Percentiles rank a stretch among this genome's conserved stretches.
These are phyloP conservation scores for Saccharum hybrid DNA, from an alignment of 202 grass and related monocot species.

Conservation along the genomic window DNA sequence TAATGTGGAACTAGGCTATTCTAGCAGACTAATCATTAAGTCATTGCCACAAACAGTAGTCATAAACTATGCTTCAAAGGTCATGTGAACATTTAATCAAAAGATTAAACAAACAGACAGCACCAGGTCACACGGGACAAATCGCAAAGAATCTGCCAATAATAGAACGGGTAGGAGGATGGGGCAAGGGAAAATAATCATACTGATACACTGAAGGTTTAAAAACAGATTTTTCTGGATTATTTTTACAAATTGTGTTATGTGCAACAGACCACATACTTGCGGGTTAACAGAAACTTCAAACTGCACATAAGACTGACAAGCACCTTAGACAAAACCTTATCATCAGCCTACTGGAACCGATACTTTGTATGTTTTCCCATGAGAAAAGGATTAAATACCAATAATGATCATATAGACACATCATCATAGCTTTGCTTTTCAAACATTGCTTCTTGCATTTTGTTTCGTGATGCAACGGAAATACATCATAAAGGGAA, in stretches of 20 bases:
- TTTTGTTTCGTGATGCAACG: neutral
- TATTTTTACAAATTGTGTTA: neutral
- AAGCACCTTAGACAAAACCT: neutral
- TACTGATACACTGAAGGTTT: neutral
- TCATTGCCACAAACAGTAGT: neutral
- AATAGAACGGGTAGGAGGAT: neutral
- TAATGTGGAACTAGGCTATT: neutral
- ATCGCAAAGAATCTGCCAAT: neutral
- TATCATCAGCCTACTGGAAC: neutral
- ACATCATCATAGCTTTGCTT: neutral
- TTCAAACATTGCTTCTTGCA: constrained; percentile 17
- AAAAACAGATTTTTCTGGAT: neutral
- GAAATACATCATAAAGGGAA: constrained; percentile 3
- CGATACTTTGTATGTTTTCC: neutral
- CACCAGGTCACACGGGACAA: neutral
- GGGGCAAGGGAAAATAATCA: neutral
- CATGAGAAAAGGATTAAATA: neutral
- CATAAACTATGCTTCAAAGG: neutral
- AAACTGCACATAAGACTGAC: neutral
- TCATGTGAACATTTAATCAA: neutral
- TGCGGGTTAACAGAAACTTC: neutral
- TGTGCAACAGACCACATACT: neutral
- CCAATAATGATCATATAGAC: neutral
- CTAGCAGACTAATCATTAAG: neutral
- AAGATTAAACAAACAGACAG: neutral